A percentile compares a stretch with the other conserved stretches of the same genome.
These are phyloP conservation scores for Phyllosticta citrichinensis DNA, from an alignment of 2,329 filamentous ascomycete species.

Conservation along the genomic window DNA sequence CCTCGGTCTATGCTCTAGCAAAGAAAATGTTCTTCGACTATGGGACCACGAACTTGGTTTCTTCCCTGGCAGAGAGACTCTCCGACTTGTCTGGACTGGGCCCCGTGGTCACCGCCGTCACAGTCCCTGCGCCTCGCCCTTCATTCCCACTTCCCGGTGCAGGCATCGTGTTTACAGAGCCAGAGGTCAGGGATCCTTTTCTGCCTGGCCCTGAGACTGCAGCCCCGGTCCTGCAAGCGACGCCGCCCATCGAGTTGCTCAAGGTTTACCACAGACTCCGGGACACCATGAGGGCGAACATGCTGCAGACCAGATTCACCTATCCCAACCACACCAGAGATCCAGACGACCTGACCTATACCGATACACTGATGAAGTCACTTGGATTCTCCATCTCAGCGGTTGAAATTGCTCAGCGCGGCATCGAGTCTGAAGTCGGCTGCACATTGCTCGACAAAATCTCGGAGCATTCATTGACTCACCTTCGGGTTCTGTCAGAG, in stretches of 20 bases:
- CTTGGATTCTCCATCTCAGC: constrained; percentile 81
- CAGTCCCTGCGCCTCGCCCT: neutral
- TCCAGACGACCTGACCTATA: constrained; percentile 39
- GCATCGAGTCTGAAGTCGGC: constrained; percentile 59
- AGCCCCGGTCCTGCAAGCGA: neutral
- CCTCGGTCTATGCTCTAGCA: constrained; percentile 25
- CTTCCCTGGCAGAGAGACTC: constrained; percentile 36
- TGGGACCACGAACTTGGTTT: constrained; percentile 39
- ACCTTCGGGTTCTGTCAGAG: constrained; percentile 79
- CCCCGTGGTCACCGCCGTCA: neutral
- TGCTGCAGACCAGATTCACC: constrained; percentile 37
- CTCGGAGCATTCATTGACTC: constrained; percentile 71
- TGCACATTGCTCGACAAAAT: constrained; percentile 74
- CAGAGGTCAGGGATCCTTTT: neutral
- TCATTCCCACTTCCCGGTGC: constrained; percentile 1
- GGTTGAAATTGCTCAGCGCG: constrained; percentile 85
- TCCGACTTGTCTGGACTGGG: constrained; percentile 23
- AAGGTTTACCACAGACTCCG: constrained; percentile 47
- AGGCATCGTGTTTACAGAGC: neutral
- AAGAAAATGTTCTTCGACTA: constrained; percentile 44
- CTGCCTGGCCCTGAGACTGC: neutral
- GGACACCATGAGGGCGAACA: constrained; percentile 44
- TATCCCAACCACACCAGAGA: constrained; percentile 28
- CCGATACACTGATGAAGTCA: constrained; percentile 52
- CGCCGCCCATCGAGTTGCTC: constrained; percentile 37